A percentile compares a stretch with the other conserved stretches of the same genome.
These are phyloP conservation scores for Boletus fagicola DNA, from an alignment of 768 basidiomycete genomes.

Conservation along the genomic window DNA sequence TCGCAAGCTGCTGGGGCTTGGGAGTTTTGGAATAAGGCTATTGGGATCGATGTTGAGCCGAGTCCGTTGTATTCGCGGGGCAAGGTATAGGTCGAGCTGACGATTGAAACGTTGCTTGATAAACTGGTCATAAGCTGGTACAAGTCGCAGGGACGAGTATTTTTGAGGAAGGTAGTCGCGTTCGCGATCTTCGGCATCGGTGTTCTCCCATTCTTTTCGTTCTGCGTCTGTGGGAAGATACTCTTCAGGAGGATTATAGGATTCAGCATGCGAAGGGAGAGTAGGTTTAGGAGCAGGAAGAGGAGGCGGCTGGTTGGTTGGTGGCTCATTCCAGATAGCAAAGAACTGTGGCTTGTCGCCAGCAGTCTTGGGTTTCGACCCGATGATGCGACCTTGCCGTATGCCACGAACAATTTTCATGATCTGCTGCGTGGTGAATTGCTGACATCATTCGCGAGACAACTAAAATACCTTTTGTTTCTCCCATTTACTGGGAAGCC, in stretches of 20 bases:
- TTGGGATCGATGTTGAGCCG: constrained; percentile 92
- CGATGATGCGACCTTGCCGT: constrained; percentile 89
- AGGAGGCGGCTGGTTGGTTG: constrained; percentile 77
- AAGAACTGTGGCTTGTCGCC: constrained; percentile 70
- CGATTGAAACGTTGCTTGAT: constrained; percentile 93
- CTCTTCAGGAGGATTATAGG: constrained; percentile 97
- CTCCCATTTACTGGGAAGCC: constrained; percentile 99
- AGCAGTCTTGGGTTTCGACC: constrained; percentile 80
- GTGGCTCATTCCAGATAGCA: constrained; percentile 82
- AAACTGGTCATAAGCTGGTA: constrained; percentile 88
- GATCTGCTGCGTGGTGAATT: constrained; percentile 51
- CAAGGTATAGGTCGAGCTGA: constrained; percentile 94
- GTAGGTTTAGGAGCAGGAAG: constrained; percentile 89
- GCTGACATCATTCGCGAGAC: not conserved
- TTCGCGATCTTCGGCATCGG: constrained; percentile 87
- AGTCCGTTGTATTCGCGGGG: constrained; percentile 82
- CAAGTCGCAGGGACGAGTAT: constrained; percentile 78
- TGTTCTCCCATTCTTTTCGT: constrained; percentile 75
- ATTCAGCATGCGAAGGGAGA: constrained; percentile 92
- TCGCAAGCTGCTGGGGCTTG: constrained; percentile 83
- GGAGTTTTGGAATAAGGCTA: constrained; percentile 90
- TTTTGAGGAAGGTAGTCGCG: constrained; percentile 87
- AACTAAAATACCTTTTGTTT: constrained; percentile 80
- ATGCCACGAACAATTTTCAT: constrained; percentile 99
- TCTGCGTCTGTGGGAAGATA: constrained; percentile 87